A percentile compares a stretch with the other conserved stretches of the same genome.
Evolutionary conservation across 352 stramenopile species (phyloP).

Genomic region (Elongisporangium anandrum): DNA sequence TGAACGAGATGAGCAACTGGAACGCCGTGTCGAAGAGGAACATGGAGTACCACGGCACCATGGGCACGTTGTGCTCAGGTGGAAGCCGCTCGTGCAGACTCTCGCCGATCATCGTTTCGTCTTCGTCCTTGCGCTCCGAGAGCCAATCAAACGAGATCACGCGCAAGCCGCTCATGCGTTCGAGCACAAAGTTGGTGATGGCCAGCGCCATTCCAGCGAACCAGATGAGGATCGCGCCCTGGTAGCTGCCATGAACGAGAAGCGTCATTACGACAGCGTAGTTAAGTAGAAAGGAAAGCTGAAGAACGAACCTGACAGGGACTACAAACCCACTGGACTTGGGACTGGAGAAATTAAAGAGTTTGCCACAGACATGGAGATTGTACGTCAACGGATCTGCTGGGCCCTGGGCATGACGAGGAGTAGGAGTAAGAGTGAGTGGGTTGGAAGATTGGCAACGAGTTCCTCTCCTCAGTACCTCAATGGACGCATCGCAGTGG

Average conservation of each 20-base stretch:
- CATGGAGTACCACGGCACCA: slow-evolving; percentile 95
- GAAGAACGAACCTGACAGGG: slow-evolving; percentile 39
- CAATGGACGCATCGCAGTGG: slow-evolving; percentile 68
- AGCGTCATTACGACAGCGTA: not conserved
- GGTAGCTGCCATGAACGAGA: slow-evolving; percentile 38
- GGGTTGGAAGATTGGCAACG: slow-evolving; percentile 1
- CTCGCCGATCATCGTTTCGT: slow-evolving; percentile 37
- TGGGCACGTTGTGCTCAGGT: slow-evolving; percentile 73
- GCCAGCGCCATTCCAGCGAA: slow-evolving; percentile 72
- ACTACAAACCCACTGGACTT: slow-evolving; percentile 46
- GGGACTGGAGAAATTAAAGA: slow-evolving; percentile 66
- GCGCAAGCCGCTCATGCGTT: slow-evolving; percentile 73
- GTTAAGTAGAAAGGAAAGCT: not conserved
- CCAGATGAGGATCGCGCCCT: slow-evolving; percentile 80
- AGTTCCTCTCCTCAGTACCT: too few relatives aligned
- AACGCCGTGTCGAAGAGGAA: slow-evolving; percentile 90
- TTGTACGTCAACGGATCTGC: slow-evolving; percentile 62
- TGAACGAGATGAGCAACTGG: slow-evolving; percentile 90
- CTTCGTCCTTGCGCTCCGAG: slow-evolving; percentile 30
- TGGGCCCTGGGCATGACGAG: too few relatives aligned
- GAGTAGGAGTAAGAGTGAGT: not conserved
- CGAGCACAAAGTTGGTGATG: slow-evolving; percentile 82
- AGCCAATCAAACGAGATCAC: slow-evolving; percentile 83
- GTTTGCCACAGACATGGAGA: slow-evolving; percentile 67
- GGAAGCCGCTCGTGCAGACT: slow-evolving; percentile 57